Conservation (phyloP, 306 rosid species). For the Rubus parviflorus region DNA sequence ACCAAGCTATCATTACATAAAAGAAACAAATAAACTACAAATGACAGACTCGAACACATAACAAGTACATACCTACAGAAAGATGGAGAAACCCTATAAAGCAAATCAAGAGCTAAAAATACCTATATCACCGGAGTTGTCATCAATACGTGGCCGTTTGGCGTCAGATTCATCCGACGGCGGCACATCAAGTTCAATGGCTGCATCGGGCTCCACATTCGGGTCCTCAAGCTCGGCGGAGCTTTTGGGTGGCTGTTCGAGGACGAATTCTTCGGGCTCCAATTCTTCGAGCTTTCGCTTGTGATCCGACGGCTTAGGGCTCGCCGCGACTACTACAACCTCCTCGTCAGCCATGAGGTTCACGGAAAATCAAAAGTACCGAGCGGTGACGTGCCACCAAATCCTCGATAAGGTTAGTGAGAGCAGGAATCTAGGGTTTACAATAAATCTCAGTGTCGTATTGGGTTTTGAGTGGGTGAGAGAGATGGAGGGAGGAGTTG, state of each 20-base stretch:
- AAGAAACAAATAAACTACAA: neutral
- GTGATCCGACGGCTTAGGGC: conserved; percentile 60
- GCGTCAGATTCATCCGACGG: conserved; percentile 47
- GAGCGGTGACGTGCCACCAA: neutral
- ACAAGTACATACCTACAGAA: neutral
- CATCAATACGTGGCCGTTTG: conserved; percentile 77
- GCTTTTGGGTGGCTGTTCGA: neutral
- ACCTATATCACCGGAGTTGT: conserved; percentile 51
- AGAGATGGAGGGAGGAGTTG: neutral
- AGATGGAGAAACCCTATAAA: neutral
- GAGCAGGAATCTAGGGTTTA: conserved; percentile 22
- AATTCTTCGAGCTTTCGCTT: conserved; percentile 89
- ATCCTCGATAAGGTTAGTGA: conserved; percentile 2
- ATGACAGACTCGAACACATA: neutral
- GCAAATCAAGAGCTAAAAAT: neutral
- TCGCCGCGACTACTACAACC: conserved; percentile 38
- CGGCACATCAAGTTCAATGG: conserved; percentile 1
- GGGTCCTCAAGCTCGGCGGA: conserved; percentile 30
- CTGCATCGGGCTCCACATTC: conserved; percentile 29
- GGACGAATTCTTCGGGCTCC: conserved; percentile 27
- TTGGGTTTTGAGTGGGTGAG: neutral
- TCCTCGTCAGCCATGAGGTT: conserved; percentile 78
- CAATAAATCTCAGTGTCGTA: neutral
- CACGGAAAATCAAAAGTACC: neutral
- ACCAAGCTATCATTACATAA: neutral